Base-by-base conservation (phyloP, 495 filamentous ascomycete species). In the Aspergillus baeticus region DNA sequence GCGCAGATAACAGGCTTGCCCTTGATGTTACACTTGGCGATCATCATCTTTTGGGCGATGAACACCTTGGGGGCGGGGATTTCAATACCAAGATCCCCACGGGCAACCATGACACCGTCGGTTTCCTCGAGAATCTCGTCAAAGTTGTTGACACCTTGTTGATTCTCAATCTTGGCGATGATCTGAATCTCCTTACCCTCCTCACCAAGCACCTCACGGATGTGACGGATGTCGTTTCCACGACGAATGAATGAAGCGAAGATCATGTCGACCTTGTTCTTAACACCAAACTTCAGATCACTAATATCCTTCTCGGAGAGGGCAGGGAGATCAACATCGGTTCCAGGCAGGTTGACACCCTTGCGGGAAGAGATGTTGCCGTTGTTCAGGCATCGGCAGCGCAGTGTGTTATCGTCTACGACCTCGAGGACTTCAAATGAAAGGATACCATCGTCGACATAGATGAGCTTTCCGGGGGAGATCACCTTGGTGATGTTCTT, bases 401-500 rank as follows among this genome's bases (percentile, higher is more conserved):
- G 84, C 68, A 98, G 75, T 61, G 87, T 98, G 83, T 96, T 84
- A 20, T 90, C 88, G 61, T 98, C 89, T 54, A 89, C 82, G 63
- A 98, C 81, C 65, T 92, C 83, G 52, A 97, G 61, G 35, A 98
- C 94, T 66, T 96, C 87, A 65, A 98, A 97, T 4, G 92, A 93
- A 53, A 98, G 87, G 51, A 98, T 91, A 67, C 94, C 94, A 64
- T 98, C 94, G 66, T 98, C 94, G 60, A 98, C 95, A 77, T 95
- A 98, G 81, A 98, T 96, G 71, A 88, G 87, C 65, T 93, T 92
- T 65, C 95, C 95, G n/a, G 82, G 76, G 61, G 86, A 71, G 71
- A 98, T 98, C 66, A 98, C 92, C 77, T 92, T 96, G 77, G 94
- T 96, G 81, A 98, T 96, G 82, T 98, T 98, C 86, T 92, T 93